Base-by-base conservation (phyloP, 257 asterid species). In the Cynanchum wilfordii region DNA sequence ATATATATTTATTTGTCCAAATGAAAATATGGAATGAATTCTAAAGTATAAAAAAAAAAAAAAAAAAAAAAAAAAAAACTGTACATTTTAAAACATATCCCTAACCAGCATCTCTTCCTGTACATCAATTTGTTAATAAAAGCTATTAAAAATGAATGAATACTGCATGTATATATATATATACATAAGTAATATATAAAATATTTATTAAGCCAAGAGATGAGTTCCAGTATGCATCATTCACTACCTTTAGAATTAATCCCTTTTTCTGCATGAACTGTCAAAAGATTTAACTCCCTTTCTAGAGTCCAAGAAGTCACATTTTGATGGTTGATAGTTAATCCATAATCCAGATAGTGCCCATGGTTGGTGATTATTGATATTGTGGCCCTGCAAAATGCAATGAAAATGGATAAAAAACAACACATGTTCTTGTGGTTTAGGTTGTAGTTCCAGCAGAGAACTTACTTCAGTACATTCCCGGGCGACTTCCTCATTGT, bases 281-380 rank as follows among this genome's bases (percentile, higher is more conserved):
- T 83, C 80, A 86, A 72, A 60, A 93, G 86, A 86, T 93, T 93
- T 57, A 79, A 81, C 80, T 91, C 94, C 29, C 89, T 85, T 77
- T 91, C 96, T 80, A 91, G 76, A 12, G 82, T 86, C 98, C 98
- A 93, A 1, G 87, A 76, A 66, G 88, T 86, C 80, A 87, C 93
- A 68, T 89, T 84, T 76, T 82, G 92, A 80, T 84, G 88, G 87
- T 88, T 89, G 75, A 91, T 66, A 52, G 85, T 78, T 59, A 83
- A 81, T 68, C 84, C 60, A 70, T 89, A 93, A 78, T 88, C 96
- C 85, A 88, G 89, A 73, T 86, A 91, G 79, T 86, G 82, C 63
- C 97, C 98, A 5, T 75, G 77, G 20, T 69, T 86, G 47, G 91
- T 84, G 63, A 91, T 78, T 72, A 89, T 73, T 24, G 97, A 85